Percentiles rank a stretch among this genome's conserved stretches.
Conservation (phyloP, 305 asterid species). For the Andrographis paniculata region DNA sequence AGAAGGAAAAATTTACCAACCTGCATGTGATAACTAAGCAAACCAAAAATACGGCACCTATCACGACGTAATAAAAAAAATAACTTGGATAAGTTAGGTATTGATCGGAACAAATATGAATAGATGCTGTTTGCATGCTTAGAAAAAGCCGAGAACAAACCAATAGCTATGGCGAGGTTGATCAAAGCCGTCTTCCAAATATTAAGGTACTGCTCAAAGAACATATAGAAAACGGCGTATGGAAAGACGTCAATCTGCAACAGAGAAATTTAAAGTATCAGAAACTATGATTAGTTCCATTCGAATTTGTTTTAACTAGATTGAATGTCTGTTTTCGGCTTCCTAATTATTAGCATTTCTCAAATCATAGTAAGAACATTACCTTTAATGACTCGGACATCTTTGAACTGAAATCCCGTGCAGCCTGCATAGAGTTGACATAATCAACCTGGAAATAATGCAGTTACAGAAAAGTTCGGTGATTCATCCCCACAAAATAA, state of each 20-base stretch:
- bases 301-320: no score
- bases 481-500: no score
- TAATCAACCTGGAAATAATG: conserved; percentile 66
- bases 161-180: conserved; percentile 86
- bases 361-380: no score
- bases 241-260: conserved; percentile 91
- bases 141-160: conserved; percentile 38
- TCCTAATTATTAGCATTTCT: no score
- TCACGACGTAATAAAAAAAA: conserved; percentile 14
- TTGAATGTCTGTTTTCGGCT: no score
- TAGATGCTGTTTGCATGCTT: no score
- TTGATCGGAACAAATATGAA: neutral
- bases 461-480: no score
- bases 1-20: conserved; percentile 38
- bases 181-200: conserved; percentile 91
- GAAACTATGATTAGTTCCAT: no score
- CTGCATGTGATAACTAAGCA: conserved; percentile 92
- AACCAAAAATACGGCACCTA: conserved; percentile 92
- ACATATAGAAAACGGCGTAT: conserved; percentile 82
- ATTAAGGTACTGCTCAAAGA: conserved; percentile 89
- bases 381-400: conserved; percentile 81
- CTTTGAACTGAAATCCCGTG: conserved; percentile 84
- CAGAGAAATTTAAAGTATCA: conserved; percentile 14
- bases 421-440: conserved; percentile 96
- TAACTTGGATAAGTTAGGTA: conserved; percentile 13